Percentiles rank a stretch among this genome's conserved stretches.
phyloP scores from a whole-genome alignment of 2,329 filamentous ascomycete species.

The Sordariomycetes sp. region DNA sequence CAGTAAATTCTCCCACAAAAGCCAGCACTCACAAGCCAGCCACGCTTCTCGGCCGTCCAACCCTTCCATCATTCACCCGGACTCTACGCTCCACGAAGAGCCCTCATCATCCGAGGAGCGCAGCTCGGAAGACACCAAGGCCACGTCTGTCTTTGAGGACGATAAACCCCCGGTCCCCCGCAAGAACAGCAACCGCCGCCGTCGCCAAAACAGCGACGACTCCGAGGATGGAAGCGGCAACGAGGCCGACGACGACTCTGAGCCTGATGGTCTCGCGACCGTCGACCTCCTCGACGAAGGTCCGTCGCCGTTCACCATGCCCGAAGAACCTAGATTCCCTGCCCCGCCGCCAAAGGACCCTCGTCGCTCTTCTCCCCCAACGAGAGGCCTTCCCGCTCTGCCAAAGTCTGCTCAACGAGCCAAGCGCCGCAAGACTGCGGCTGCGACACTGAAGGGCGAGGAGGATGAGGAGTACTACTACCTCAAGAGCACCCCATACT shows the following conservation, averaged over 20 bases:
- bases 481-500: constrained; percentile 37
- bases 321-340: background rate
- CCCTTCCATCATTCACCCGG: too few species aligned
- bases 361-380: background rate
- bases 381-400: background rate
- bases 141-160: background rate
- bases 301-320: background rate
- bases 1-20: background rate
- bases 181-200: background rate
- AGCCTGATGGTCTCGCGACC: background rate
- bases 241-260: constrained; percentile 1
- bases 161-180: background rate
- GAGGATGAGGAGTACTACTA: constrained; percentile 35
- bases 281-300: background rate
- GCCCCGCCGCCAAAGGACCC: constrained; percentile 2
- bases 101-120: too few species aligned
- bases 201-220: background rate
- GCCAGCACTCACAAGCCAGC: background rate
- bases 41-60: too few species aligned
- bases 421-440: background rate
- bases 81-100: too few species aligned
- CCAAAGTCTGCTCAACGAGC: background rate
- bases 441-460: background rate
- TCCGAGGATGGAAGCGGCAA: background rate
- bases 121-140: background rate